These are phyloP conservation scores for Colletotrichum incanum DNA, from an alignment of 2,329 filamentous ascomycete species.

Conservation along the genomic window DNA sequence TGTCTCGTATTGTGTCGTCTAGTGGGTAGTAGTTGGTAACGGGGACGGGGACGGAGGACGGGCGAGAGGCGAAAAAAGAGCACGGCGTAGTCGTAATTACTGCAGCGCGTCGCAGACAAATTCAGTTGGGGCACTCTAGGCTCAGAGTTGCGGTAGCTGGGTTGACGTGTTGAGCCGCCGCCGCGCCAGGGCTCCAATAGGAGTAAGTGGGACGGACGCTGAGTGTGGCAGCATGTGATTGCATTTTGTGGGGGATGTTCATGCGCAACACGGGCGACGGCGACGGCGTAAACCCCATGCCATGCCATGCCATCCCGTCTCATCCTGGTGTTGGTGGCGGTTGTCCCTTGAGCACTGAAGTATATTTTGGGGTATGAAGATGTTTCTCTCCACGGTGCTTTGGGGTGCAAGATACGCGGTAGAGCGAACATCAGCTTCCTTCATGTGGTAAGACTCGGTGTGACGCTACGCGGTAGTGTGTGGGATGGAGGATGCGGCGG, in stretches of 20 bases:
- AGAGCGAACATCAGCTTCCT: neutral
- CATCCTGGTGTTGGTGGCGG: neutral
- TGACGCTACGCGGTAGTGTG: constrained; percentile 6
- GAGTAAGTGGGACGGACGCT: constrained; percentile 39
- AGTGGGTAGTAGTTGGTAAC: neutral
- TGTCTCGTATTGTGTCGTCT: neutral
- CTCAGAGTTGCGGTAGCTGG: constrained; percentile 17
- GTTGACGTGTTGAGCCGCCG: constrained; percentile 42
- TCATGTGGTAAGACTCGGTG: constrained; percentile 7
- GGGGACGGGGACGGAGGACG: neutral
- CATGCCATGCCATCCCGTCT: constrained; percentile 10
- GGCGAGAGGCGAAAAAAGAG: constrained; percentile 8
- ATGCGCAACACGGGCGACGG: constrained; percentile 26
- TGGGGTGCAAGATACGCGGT: neutral
- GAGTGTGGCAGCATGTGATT: constrained; percentile 41
- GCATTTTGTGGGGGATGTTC: constrained; percentile 41
- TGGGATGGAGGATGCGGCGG: constrained; percentile 9
- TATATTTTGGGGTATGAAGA: neutral
- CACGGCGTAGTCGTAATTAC: neutral
- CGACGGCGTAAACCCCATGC: constrained; percentile 10
- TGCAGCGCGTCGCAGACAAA: constrained; percentile 7
- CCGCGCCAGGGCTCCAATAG: constrained; percentile 39
- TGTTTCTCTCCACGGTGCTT: neutral
- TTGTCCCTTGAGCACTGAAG: neutral
- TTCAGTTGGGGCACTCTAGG: constrained; percentile 23